Conservation (phyloP, 495 filamentous ascomycete species). For the Xylaria palmicola region DNA sequence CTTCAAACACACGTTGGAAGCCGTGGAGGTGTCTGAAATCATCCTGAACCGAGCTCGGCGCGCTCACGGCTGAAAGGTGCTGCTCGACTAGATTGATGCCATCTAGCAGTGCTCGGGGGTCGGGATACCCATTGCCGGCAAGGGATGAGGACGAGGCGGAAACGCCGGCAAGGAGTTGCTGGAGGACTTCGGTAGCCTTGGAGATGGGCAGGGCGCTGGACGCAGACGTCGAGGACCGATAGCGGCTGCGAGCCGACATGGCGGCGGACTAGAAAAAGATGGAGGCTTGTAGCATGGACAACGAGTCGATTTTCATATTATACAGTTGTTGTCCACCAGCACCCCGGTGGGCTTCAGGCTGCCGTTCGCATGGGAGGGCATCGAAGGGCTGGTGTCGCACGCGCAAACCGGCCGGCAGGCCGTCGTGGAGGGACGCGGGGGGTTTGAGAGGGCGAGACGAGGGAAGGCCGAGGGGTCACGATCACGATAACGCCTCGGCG, state of each 20-base stretch:
- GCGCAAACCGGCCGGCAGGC: not conserved
- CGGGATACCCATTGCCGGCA: constrained; percentile 36
- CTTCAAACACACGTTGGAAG: constrained; percentile 70
- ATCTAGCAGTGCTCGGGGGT: constrained; percentile 39
- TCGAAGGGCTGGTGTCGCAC: constrained; percentile 24
- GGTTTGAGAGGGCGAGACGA: not conserved
- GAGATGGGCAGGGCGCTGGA: constrained; percentile 53
- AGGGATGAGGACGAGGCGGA: constrained; percentile 24
- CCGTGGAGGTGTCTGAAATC: constrained; percentile 80
- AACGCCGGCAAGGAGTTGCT: constrained; percentile 57
- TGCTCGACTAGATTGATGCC: constrained; percentile 45
- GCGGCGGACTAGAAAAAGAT: constrained; percentile 19
- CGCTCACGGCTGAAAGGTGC: constrained; percentile 46
- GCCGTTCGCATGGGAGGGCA: constrained; percentile 27
- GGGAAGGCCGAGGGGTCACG: not conserved
- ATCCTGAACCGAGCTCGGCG: constrained; percentile 58
- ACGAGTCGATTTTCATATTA: constrained; percentile 25
- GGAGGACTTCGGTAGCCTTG: constrained; percentile 59
- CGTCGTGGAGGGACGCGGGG: not conserved
- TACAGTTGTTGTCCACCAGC: constrained; percentile 19
- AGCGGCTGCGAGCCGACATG: constrained; percentile 53
- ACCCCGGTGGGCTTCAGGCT: constrained; percentile 36
- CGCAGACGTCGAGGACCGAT: constrained; percentile 62
- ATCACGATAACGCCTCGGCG: not conserved
- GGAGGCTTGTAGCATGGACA: constrained; percentile 18